phyloP scores from a whole-genome alignment of 2,329 filamentous ascomycete genomes.

The Alternaria rosae region DNA sequence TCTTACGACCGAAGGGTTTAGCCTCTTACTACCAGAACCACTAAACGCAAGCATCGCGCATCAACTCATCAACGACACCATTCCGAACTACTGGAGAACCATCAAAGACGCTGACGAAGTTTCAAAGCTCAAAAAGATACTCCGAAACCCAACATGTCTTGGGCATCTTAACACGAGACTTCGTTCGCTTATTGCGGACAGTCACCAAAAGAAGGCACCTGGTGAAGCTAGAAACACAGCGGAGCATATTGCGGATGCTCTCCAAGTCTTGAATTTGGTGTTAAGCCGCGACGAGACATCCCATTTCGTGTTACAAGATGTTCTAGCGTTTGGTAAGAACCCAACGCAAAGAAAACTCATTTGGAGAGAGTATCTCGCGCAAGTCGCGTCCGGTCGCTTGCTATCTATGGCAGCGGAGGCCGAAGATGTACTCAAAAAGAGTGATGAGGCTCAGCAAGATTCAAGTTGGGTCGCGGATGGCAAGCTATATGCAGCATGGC shows the following conservation, averaged over 20 bases:
- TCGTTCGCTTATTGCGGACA: slow-evolving; percentile 62
- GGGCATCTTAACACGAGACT: slow-evolving; percentile 79
- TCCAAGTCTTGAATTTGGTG: slow-evolving; percentile 53
- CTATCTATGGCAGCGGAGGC: slow-evolving; percentile 67
- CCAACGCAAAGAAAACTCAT: slow-evolving; percentile 59
- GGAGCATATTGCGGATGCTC: slow-evolving; percentile 50
- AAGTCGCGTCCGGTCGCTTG: slow-evolving; percentile 67
- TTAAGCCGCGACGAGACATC: slow-evolving; percentile 56
- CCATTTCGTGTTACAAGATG: slow-evolving; percentile 55
- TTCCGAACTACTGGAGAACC: slow-evolving; percentile 80
- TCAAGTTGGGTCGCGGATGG: slow-evolving; percentile 70
- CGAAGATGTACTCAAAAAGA: slow-evolving; percentile 56
- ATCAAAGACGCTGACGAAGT: slow-evolving; percentile 11
- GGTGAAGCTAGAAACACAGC: slow-evolving; percentile 39
- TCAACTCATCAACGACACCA: slow-evolving; percentile 73
- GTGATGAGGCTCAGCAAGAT: slow-evolving; percentile 20
- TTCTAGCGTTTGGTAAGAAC: slow-evolving; percentile 51
- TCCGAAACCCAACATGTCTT: slow-evolving; percentile 78
- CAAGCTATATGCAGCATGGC: slow-evolving; percentile 72
- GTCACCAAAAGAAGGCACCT: slow-evolving; percentile 44
- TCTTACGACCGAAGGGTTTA: slow-evolving; percentile 59
- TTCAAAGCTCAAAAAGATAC: slow-evolving; percentile 65
- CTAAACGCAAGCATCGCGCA: slow-evolving; percentile 77
- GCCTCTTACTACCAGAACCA: slow-evolving; percentile 69
- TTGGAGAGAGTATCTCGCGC: slow-evolving; percentile 69